Evolutionary conservation across 768 basidiomycete genomes (phyloP), one percentile per base, ranked within the genome.

Genomic region (Boletus eberwhitei): DNA sequence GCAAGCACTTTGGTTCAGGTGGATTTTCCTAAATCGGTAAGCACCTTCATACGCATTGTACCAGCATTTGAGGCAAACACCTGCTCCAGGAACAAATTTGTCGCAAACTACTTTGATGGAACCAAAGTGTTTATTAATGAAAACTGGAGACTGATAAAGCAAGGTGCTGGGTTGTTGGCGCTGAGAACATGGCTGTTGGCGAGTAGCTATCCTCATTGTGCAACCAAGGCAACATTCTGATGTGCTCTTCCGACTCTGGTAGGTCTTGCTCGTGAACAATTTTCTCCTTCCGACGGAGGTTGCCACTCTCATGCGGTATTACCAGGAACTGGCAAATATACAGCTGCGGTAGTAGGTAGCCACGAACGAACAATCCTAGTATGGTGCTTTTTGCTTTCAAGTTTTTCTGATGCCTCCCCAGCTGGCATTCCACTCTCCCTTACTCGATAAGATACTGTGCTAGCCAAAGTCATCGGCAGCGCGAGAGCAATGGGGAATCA

Each of bases 1-100:
- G 75, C 81, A 83, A 52, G 87, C 88, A 6, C 70, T 91, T 13
- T 91, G 89, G 89, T 81, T 74, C 13, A 66, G 90, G 48, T 91
- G 88, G 88, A 87, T 90, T 4, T 68, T 84, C 48, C 65, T 84
- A 32, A 78, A 87, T 61, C 71, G 81, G 86, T 85, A 46, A 47
- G 74, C 48, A 14, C 21, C n/a, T 19, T 38, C 8, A 19, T 47
- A n/a, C 14, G 5, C 40, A 19, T 19, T 19, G 8, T 38, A 22
- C 26, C 8, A 22, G 29, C 29, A 8, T 29, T 52, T 37, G 24
- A 17, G 19, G 32, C 5, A 32, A 9, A 49, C 47, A 16, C 13
- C 43, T 62, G 35, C 17, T 29, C 36, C 50, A 88, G 87, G 36
- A 74, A 75, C 36, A 62, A 54, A 14, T 89, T 90, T 60, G 74